Evolutionary conservation across 345 rosid species (phyloP).

Genomic region (Litchi chinensis): DNA sequence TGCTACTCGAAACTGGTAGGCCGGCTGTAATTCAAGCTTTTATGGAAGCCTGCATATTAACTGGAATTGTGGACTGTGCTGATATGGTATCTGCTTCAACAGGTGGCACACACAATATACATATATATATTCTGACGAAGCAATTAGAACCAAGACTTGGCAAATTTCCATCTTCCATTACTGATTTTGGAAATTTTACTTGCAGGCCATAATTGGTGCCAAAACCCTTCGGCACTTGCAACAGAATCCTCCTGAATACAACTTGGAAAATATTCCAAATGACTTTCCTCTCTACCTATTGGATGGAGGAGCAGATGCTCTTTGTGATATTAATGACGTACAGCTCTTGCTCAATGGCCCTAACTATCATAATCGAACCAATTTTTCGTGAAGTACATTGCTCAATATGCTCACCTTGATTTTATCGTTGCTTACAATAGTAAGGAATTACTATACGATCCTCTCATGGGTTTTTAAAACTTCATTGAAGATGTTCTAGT

Average conservation of each 20-base stretch:
- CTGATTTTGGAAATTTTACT: neutral
- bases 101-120: conserved; percentile 24
- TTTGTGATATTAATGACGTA: conserved; percentile 42
- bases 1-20: conserved; percentile 21
- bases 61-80: conserved; percentile 40
- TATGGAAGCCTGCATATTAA: conserved; percentile 25
- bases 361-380: conserved; percentile 35
- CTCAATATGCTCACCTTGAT: conserved; percentile 47
- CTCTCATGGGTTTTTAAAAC: conserved; percentile 45
- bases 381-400: conserved; percentile 31
- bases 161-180: neutral
- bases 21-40: conserved; percentile 29
- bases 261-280: conserved; percentile 46
- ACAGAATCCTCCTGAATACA: conserved; percentile 40
- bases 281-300: conserved; percentile 47
- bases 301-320: conserved; percentile 51
- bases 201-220: conserved; percentile 60
- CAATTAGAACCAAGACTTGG: neutral
- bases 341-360: conserved; percentile 38
- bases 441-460: conserved; percentile 43
- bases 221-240: conserved; percentile 37
- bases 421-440: conserved; percentile 46
- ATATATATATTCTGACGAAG: too few relatives aligned
- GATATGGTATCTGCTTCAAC: conserved; percentile 40
- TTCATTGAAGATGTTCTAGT: conserved; percentile 21